These are phyloP conservation scores for Cetraspora pellucida DNA, from an alignment of 192 early-diverging fungal species.

Conservation along the genomic window DNA sequence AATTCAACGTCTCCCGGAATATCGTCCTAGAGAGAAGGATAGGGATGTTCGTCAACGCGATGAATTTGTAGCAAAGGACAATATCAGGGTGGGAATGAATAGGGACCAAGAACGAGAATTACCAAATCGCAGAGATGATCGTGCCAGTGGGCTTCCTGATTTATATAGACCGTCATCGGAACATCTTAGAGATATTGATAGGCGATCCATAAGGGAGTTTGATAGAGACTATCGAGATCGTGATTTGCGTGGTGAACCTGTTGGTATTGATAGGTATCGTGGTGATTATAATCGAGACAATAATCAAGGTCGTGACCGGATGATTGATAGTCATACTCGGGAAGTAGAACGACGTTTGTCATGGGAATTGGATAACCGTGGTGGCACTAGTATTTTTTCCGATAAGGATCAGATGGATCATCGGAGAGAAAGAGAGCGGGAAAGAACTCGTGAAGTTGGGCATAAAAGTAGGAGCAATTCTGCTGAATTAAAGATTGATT, in stretches of 20 bases:
- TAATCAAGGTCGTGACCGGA: slow-evolving; percentile 5
- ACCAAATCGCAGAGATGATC: background rate
- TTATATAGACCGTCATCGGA: slow-evolving; percentile 17
- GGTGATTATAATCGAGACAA: slow-evolving; percentile 6
- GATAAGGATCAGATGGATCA: background rate
- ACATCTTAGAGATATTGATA: slow-evolving; percentile 20
- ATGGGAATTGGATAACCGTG: background rate
- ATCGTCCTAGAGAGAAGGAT: slow-evolving; percentile 8
- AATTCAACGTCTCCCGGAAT: slow-evolving; percentile 15
- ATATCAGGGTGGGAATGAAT: background rate
- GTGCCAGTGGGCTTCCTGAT: slow-evolving; percentile 14
- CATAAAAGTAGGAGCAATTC: background rate
- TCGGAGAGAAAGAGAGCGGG: background rate
- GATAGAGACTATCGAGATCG: slow-evolving; percentile 21
- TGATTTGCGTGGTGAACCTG: background rate
- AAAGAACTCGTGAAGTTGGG: background rate
- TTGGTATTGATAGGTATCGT: background rate
- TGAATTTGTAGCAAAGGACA: slow-evolving; percentile 5
- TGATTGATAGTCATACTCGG: background rate
- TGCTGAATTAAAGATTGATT: background rate
- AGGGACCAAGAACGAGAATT: slow-evolving; percentile 1
- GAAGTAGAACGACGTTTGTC: background rate
- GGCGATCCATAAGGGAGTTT: slow-evolving; percentile 15
- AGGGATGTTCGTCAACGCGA: slow-evolving; percentile 3
- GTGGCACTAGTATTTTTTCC: background rate